phyloP scores from a whole-genome alignment of 2,329 filamentous ascomycete genomes.

The Penicillium brasilianum region DNA sequence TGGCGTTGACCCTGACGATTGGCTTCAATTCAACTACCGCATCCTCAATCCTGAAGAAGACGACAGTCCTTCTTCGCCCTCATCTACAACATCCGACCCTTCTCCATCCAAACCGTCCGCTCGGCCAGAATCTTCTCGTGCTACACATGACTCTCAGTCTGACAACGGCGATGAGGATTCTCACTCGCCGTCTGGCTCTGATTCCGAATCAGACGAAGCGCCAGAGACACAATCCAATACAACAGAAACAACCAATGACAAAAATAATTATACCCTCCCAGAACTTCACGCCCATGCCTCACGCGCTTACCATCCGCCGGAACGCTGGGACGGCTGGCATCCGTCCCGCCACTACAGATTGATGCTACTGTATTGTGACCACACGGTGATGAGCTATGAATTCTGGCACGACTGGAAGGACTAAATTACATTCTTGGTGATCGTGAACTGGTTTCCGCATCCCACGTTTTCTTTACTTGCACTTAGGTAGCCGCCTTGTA shows the following conservation, averaged over 20 bases:
- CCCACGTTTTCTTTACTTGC: not conserved
- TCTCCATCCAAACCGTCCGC: not conserved
- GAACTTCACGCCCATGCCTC: conserved; percentile 44
- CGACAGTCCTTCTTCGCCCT: conserved; percentile 22
- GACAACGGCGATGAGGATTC: not conserved
- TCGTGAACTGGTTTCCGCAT: conserved; percentile 1
- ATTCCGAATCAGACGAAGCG: not conserved
- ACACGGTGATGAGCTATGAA: conserved; percentile 65
- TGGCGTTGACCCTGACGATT: conserved; percentile 25
- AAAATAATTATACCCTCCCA: conserved; percentile 32
- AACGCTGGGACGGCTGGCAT: conserved; percentile 47
- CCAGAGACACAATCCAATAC: not conserved
- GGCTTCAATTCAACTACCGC: conserved; percentile 28
- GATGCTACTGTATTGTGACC: conserved; percentile 62
- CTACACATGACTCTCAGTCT: not conserved
- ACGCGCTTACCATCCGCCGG: conserved; percentile 38
- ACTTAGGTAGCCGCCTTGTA: conserved; percentile 1
- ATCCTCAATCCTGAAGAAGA: conserved; percentile 23
- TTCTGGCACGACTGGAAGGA: conserved; percentile 52
- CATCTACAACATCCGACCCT: not conserved
- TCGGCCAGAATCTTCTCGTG: not conserved
- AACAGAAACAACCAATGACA: not conserved
- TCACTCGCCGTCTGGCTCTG: not conserved
- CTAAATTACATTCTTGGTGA: conserved; percentile 4
- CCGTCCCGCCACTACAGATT: conserved; percentile 56